Base-by-base conservation (phyloP, 768 basidiomycete genomes). In the Rhizopogon roseolus region DNA sequence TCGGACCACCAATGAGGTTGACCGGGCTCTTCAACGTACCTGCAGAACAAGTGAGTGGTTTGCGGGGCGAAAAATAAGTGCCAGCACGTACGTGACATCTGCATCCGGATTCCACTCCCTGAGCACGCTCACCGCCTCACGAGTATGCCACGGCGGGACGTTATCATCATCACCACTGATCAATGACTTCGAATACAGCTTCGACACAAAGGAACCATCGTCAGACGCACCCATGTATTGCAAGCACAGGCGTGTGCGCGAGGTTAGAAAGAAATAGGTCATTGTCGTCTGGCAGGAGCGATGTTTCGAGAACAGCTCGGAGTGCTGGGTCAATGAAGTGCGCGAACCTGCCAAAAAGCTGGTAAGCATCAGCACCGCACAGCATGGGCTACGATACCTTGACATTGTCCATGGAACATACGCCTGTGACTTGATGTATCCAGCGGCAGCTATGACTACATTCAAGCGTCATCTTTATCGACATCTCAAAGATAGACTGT, bases 61-160 rank as follows among this genome's bases (percentile, higher is more conserved):
- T 32, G 9, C 6, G 34, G 27, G 25, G 55, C 56, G 49, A 16
- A 41, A 36, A 39, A 38, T 45, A 11, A 14, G 9, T 22, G 22
- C 3, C 22, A 22, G 22, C 2, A 65, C 80, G 27, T 54, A 86
- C 88, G 68, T 76, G 19, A 80, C 72, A 53, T 86, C 76, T 14
- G 78, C 75, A 6, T 74, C 62, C 1, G 75, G 65, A 48, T 77
- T 72, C 82, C 84, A 88, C 2, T 81, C 72, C 56, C 78, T 77
- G 28, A 94, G 57, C 16, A 83, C 68, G 25, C 76, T 74, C 3
- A 88, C 73, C 10, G 80, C 72, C 64, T 86, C 84, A 19, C 93
- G 79, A 2, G 84, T 81, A 59, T 96, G 93, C 82, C 91, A 90
- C 0, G 84, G 80, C 1, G 93, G 92, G 4, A 97, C 94, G 56